Percentiles rank a stretch among this genome's conserved stretches.
These are phyloP conservation scores for Diutina mesorugosa DNA, from an alignment of 1,139 yeast genomes.

Conservation along the genomic window DNA sequence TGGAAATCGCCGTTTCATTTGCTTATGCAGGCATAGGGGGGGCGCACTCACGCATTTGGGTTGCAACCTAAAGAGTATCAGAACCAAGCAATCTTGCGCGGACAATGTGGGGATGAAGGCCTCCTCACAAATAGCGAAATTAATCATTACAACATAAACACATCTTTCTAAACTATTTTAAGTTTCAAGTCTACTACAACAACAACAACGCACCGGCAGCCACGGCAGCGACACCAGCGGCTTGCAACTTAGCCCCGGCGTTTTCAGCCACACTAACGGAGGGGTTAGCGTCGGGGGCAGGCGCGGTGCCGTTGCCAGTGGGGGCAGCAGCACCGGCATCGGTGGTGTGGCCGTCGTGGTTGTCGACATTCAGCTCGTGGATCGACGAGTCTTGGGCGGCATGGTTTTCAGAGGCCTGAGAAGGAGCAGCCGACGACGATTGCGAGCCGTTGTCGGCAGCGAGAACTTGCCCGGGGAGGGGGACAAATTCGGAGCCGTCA, in stretches of 20 bases:
- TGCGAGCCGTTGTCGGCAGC: not conserved
- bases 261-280: not conserved
- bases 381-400: no score
- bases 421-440: not conserved
- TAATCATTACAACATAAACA: not conserved
- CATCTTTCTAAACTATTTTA: not conserved
- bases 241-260: not conserved
- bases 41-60: not conserved
- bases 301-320: not conserved
- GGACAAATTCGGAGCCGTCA: not conserved
- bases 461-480: not conserved
- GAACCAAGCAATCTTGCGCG: not conserved
- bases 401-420: not conserved
- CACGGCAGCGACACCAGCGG: not conserved
- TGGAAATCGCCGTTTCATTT: not conserved
- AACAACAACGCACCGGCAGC: conserved; percentile 1
- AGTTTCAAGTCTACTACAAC: not conserved
- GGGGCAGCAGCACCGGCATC: not conserved
- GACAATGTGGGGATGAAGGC: not conserved
- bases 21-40: not conserved
- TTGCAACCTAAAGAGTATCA: not conserved
- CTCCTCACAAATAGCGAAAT: not conserved
- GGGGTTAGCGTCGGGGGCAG: not conserved
- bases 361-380: not conserved
- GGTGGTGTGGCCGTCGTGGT: not conserved